Base-by-base conservation (phyloP, 2,329 filamentous ascomycete species). In the Cryphonectria parasitica region DNA sequence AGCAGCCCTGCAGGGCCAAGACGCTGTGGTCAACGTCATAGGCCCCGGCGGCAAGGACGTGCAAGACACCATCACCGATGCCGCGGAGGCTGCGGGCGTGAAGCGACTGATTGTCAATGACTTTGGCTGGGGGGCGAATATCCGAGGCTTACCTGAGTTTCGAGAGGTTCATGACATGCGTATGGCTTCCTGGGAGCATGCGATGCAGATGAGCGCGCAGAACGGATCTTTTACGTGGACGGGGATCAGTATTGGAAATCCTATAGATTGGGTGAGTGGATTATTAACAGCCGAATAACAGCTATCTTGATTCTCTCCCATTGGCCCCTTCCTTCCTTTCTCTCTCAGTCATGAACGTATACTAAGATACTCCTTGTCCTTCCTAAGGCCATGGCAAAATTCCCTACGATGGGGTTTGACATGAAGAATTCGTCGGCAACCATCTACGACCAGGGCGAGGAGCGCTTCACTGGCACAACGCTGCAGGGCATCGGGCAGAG, bases 361-460 rank as follows among this genome's bases (percentile, higher is more conserved):
- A 17, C 60, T 43, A 17, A 62, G 11, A 39, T n/a, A 3, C 8
- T 49, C 45, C 8, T 17, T 1, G 17, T 64, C 8, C 11, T 39
- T 7, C 31, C 10, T n/a, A 61, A 75, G 74, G 73, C 74, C 11
- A 49, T 74, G 2, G 49, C 41, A 22, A 69, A 58, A 8, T 79
- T 78, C 60, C 71, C 76, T 2, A 36, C 70, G 1, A 78, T 79
- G 77, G 78, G 77, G 5, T 79, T 79, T 67, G 74, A 77, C 54
- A 52, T 76, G 60, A 64, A 71, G 11, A 71, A 74, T 15, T 73
- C 49, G 10, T 71, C 73, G 52, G 79, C 82, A 0, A 80, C 75
- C 0, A 75, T 90, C 0, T 83, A 81, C 69, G 84, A 89, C 71
- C 84, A 83, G 0, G 88, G 89, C 0, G 80, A 88, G 43, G 71